phyloP scores from a whole-genome alignment of 192 early-diverging fungal species.

The Mortierella hygrophila region DNA sequence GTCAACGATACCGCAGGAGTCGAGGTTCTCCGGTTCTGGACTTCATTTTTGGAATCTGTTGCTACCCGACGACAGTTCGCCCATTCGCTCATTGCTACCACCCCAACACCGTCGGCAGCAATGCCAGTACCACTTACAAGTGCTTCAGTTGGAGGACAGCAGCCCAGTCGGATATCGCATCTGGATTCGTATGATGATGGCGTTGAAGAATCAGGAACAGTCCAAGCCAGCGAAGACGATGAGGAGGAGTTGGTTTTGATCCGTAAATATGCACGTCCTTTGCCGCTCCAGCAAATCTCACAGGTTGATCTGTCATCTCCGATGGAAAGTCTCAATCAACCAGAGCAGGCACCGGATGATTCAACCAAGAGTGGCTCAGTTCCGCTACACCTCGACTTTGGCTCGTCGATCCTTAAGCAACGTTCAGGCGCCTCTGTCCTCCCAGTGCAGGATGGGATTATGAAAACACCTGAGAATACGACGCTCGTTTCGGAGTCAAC shows the following conservation, averaged over 20 bases:
- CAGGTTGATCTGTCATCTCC: background rate
- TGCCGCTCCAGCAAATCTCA: background rate
- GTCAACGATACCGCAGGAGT: slow-evolving; percentile 45
- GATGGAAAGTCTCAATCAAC: background rate
- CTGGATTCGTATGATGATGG: slow-evolving; percentile 36
- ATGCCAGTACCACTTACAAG: background rate
- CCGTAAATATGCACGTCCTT: background rate
- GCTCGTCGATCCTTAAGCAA: slow-evolving; percentile 28
- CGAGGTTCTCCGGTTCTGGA: slow-evolving; percentile 57
- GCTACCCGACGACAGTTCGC: slow-evolving; percentile 13
- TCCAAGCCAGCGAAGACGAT: slow-evolving; percentile 19
- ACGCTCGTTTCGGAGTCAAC: background rate
- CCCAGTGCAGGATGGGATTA: background rate
- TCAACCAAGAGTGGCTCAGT: background rate
- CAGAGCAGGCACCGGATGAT: background rate
- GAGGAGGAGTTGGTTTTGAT: slow-evolving; percentile 28
- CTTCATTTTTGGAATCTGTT: slow-evolving; percentile 48
- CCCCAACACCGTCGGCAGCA: background rate
- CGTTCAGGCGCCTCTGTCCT: background rate
- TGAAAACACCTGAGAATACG: background rate
- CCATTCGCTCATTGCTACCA: background rate
- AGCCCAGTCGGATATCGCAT: slow-evolving; percentile 16
- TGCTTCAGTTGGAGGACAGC: background rate
- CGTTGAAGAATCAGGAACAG: background rate
- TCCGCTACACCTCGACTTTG: slow-evolving; percentile 15